These are phyloP conservation scores for Coffea eugenioides DNA, from an alignment of 257 asterid genomes.

Conservation along the genomic window DNA sequence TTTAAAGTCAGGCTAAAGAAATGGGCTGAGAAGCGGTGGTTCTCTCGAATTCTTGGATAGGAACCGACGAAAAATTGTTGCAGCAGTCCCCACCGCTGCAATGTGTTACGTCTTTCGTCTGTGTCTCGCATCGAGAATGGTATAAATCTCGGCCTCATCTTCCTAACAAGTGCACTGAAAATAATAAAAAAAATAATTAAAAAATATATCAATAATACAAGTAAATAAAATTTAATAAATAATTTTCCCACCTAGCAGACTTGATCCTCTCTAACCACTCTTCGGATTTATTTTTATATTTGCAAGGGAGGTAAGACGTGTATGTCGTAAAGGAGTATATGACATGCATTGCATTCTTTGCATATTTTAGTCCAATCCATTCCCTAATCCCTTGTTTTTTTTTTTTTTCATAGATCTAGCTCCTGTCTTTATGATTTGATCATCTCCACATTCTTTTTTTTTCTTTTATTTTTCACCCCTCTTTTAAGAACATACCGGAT, in stretches of 20 bases:
- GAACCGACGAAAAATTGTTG: not conserved
- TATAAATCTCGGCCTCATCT: no score
- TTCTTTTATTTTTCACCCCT: not conserved
- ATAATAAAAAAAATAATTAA: no score
- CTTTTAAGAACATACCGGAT: not conserved
- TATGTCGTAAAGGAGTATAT: not conserved
- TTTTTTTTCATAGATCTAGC: not conserved
- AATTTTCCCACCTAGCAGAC: not conserved
- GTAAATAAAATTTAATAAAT: no score
- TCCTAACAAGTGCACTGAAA: no score
- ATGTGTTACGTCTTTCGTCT: no score
- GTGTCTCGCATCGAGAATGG: no score
- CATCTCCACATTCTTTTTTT: not conserved
- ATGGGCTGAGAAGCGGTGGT: not conserved
- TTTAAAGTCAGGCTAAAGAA: not conserved
- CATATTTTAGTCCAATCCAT: not conserved
- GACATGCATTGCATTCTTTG: not conserved
- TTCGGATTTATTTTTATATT: no score
- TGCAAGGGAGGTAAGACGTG: not conserved
- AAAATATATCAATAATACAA: no score
- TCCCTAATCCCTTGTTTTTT: not conserved
- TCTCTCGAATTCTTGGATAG: not conserved
- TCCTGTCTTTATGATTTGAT: not conserved
- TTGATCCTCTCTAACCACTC: not conserved
- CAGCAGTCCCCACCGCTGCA: not conserved